Base-by-base conservation (phyloP, 805 yeast genomes). In the Ogataea zsoltii region DNA sequence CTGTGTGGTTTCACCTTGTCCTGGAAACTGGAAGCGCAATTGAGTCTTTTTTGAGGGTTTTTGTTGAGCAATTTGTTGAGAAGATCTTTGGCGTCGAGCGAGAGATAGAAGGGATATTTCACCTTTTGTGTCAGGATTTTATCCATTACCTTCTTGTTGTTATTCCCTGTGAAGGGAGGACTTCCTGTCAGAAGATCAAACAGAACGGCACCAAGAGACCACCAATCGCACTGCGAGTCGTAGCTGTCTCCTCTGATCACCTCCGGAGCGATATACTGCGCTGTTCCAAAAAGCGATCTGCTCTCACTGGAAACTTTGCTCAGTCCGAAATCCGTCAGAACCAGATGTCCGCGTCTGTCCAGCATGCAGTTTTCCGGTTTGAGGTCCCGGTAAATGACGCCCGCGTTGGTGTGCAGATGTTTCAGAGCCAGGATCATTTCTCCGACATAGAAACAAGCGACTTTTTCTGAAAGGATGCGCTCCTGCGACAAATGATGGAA, bases 211-310 rank as follows among this genome's bases (percentile, higher is more conserved):
- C 96, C 97, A 28, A 90, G 67, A 0, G 96, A 88, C 89, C 96
- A 89, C 87, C 96, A 88, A 63, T 89, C 97, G 39, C 90, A 94
- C 26, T 81, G 75, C 43, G 79, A 83, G 55, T 85, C 89, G 63
- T 89, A 90, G 14, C 81, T 79, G 54, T 82, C 77, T 17, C 96
- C 96, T 46, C 76, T 79, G 21, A 89, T 69, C 26, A 90, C 84
- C 62, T 89, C 97, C 2, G 97, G 97, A 0, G 96, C 96, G 82
- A 89, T 85, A 56, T 85, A 85, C 59, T 85, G 89, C 0, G 90
- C 88, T 0, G 94, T 85, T 1, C 94, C 94, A 41, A 82, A 78
- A 53, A 85, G 65, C 11, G 87, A 77, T 30, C 68, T 76, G 59
- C 82, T 79, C 34, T 63, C 66, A 17, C 50, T 54, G 13, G 72